Base-by-base conservation (phyloP, 192 early-diverging fungal genomes). In the Pilobolus umbonatus region DNA sequence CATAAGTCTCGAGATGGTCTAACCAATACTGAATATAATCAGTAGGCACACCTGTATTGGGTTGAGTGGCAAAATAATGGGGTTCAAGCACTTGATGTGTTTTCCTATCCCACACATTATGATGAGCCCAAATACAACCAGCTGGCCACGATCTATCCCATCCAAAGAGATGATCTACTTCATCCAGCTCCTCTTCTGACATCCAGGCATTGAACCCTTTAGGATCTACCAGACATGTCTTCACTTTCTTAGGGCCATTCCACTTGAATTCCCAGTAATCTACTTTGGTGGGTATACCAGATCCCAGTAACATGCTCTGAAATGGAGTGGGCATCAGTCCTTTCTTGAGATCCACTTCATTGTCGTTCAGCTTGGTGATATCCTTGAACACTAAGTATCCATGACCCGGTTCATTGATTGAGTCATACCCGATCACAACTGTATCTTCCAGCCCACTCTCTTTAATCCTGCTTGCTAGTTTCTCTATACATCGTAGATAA, bases 351-450 rank as follows among this genome's bases (percentile, higher is more conserved):
- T 71, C 75, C n/a, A 42, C 44, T 3, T 69, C 62, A 22, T 62
- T 62, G 5, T 75, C 49, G n/a, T 64, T 67, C 15, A 77, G 48
- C 34, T 77, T 65, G 14, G 62, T 69, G 6, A 82, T 47, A 43
- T 81, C 74, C 15, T 68, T 62, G 0, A 69, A 12, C 8, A 62
- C 75, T 17, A 83, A 39, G 54, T 70, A 83, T 8, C 81, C 81
- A 7, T 69, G 69, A 14, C 72, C 72, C 12, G 81, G 81, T 43
- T 83, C 81, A 47, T 83, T 83, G 49, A 83, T 64, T 8, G 79
- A 73, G 25, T 83, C 81, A 47, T 75, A 77, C 1, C 83, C 77
- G 53, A 79, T 53, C 28, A 82, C 83, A 17, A 75, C 59, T 11
- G 69, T 61, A 14, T 72, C 67, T 40, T 76, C 75, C 17, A 75